phyloP scores from a whole-genome alignment of 2,329 filamentous ascomycete genomes.

The Scedosporium apiospermum region DNA sequence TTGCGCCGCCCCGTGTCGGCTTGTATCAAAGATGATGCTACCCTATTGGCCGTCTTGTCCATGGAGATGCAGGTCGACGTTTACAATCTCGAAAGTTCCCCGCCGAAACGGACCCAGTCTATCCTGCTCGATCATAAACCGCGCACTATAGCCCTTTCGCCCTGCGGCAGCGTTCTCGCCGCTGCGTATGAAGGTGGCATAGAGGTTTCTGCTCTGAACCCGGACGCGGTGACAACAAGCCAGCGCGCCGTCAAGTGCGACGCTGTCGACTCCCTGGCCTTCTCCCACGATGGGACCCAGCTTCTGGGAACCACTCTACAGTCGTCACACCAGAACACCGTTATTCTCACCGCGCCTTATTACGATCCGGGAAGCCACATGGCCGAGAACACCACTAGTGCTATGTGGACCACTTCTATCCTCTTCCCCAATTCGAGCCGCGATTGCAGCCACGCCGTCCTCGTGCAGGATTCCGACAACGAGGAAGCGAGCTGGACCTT shows the following conservation, averaged over 20 bases:
- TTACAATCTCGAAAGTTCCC: constrained; percentile 59
- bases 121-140: constrained; percentile 72
- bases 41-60: constrained; percentile 67
- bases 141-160: constrained; percentile 69
- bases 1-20: constrained; percentile 64
- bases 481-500: constrained; percentile 68
- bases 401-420: constrained; percentile 79
- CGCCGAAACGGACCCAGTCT: constrained; percentile 62
- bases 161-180: constrained; percentile 71
- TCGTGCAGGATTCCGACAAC: constrained; percentile 51
- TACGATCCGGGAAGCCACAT: constrained; percentile 62
- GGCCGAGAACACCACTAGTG: constrained; percentile 58
- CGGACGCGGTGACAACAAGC: constrained; percentile 51
- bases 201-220: constrained; percentile 68
- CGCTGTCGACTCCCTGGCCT: constrained; percentile 62
- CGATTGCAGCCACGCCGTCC: constrained; percentile 67
- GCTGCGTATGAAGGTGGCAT: constrained; percentile 84
- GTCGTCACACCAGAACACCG: constrained; percentile 56
- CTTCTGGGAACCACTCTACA: constrained; percentile 65
- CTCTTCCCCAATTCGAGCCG: constrained; percentile 73
- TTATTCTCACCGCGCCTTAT: constrained; percentile 71
- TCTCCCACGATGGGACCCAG: constrained; percentile 70
- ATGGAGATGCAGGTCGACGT: constrained; percentile 77
- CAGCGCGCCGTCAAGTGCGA: constrained; percentile 71
- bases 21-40: constrained; percentile 71